Base-by-base conservation (phyloP, 2,329 filamentous ascomycete species). In the Nothophoma quercina region DNA sequence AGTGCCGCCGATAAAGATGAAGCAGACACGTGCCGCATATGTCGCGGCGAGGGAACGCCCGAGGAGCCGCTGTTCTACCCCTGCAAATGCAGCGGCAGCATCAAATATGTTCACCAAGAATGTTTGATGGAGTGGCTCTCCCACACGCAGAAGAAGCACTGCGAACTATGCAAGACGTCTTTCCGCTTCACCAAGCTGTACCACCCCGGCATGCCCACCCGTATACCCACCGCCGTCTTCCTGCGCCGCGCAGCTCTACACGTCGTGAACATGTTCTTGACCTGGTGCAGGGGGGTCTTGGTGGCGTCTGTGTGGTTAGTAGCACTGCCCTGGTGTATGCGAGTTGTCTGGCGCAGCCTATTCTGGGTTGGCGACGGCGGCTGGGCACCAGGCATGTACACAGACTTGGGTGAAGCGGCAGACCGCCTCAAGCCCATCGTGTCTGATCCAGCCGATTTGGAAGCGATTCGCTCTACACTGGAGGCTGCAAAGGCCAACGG, bases 151-250 rank as follows among this genome's bases (percentile, higher is more conserved):
- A 99, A 99, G 84, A 98, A 98, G 76, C 90, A 99, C 80, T 99
- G 96, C 81, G 95, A 99, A 79, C 87, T 99, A 28, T 99, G 95
- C 86, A 99, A 99, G 79, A 99, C 95, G 2, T 88, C 93, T 0
- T 99, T 98, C 71, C 90, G 92, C 55, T 99, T 99, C 79, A 99
- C 95, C 45, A 99, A 99, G 77, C 85, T 99, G 30, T 99, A 99
- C 78, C 88, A 93, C 56, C 91, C 92, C 4, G 85, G 93, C 69
- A 99, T 99, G 95, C 96, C 95, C 1, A 84, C 85, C 58, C 86
- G 85, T 10, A 83, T 99, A 12, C 95, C 96, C 0, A 83, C 88
- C 32, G 83, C 88, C 39, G 81, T 99, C 57, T 97, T 99, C 67
- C 62, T 92, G 49, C 87, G 86, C 59, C 90, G 96, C 75, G 86